Base-by-base conservation (phyloP, 257 asterid genomes). In the Solanum okadae region DNA sequence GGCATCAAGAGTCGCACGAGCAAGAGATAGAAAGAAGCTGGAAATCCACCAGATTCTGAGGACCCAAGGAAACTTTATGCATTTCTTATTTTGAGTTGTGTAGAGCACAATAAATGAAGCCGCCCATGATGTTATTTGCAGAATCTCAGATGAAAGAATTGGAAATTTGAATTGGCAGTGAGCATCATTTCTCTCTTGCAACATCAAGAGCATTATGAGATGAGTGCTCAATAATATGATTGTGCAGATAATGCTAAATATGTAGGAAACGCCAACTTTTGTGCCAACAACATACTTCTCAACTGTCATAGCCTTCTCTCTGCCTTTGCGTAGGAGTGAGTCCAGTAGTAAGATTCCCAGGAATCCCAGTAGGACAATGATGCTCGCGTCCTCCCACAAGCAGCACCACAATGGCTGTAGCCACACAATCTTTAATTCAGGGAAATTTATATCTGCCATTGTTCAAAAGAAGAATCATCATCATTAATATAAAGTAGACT, bases 21-120 rank as follows among this genome's bases (percentile, higher is more conserved):
- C 93, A 38, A 97, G 92, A 63, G 94, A 94, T 31, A 97, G 86
- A 76, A 97, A 83, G 90, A 95, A 97, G 93, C 91, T 92, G 61
- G 93, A 93, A 33, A 90, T 90, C 99, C 99, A 96, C 99, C 98
- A 97, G 84, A 91, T 81, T 90, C 98, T 92, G 89, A 97, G 88
- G 72, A 95, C 87, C 95, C 93, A 93, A 31, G 99, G 96, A 59
- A 96, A 93, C 87, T 89, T 93, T 71, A 90, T 63, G 14, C 42
- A 75, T 81, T 44, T 92, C 29, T 72, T 89, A 71, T 84, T 93
- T 65, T 77, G 90, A 73, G 91, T 87, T 29, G 37, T 91, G 86
- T 87, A 86, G 31, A 96, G 92, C 42, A 86, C 82, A 63, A 91
- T 70, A 92, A 96, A 89, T 40, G 98, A 89, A 88, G 95, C 78